Percentiles rank a stretch among this genome's conserved stretches.
phyloP scores from a whole-genome alignment of 1,284 basidiomycete species.

The Athelia psychrophila region DNA sequence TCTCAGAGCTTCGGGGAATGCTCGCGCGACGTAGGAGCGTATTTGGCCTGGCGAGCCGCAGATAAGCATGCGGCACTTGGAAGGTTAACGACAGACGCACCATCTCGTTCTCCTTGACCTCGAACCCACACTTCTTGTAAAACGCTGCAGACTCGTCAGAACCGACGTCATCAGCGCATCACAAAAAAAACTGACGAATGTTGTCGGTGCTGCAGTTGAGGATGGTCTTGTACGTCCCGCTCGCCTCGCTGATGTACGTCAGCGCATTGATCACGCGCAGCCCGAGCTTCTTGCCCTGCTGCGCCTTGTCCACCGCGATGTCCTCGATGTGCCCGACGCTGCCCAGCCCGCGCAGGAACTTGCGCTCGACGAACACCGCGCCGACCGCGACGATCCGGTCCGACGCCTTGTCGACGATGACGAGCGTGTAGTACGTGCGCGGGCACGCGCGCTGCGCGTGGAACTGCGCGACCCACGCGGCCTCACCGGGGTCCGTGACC shows the following conservation, averaged over 20 bases:
- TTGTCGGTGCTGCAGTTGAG: conserved; percentile 92
- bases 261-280: conserved; percentile 85
- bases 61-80: no score
- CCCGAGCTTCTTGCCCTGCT: conserved; percentile 91
- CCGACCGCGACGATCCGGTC: conserved; percentile 88
- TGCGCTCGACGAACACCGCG: conserved; percentile 86
- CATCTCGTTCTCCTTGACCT: conserved; percentile 91
- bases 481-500: conserved; percentile 74
- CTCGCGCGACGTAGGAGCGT: no score
- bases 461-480: conserved; percentile 71
- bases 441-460: conserved; percentile 49
- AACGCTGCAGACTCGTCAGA: conserved; percentile 64
- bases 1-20: no score
- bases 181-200: conserved; percentile 64
- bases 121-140: conserved; percentile 94
- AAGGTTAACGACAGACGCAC: conserved; percentile 32
- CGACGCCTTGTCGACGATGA: conserved; percentile 72
- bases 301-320: conserved; percentile 86
- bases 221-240: conserved; percentile 94
- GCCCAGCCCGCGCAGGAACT: conserved; percentile 84
- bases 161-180: conserved; percentile 9
- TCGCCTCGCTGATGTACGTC: conserved; percentile 72
- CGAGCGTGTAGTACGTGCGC: conserved; percentile 81
- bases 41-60: no score
- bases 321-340: conserved; percentile 96